A percentile compares a stretch with the other conserved stretches of the same genome.
phyloP scores from a whole-genome alignment of 2,329 filamentous ascomycete species.

The Penicillium vulpinum region DNA sequence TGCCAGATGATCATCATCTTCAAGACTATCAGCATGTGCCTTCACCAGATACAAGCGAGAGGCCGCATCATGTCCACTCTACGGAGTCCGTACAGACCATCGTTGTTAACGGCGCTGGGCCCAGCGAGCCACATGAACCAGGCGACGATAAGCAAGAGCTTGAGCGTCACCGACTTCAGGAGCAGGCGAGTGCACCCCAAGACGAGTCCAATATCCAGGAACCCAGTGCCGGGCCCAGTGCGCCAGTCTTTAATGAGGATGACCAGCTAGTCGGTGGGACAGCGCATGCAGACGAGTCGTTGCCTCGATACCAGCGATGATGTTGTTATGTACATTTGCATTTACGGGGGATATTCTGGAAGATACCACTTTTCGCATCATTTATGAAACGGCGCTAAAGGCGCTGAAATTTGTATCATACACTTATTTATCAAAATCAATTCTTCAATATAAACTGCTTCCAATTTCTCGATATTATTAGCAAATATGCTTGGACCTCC shows the following conservation, averaged over 20 bases:
- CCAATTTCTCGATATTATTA: background rate
- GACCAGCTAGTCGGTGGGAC: slow-evolving; percentile 46
- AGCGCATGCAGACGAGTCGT: slow-evolving; percentile 40
- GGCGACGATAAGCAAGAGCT: slow-evolving; percentile 78
- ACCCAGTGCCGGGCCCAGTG: slow-evolving; percentile 48
- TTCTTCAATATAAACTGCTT: background rate
- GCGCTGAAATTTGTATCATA: slow-evolving; percentile 26
- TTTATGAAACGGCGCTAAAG: slow-evolving; percentile 15
- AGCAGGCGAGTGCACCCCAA: slow-evolving; percentile 63
- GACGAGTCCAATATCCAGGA: slow-evolving; percentile 22
- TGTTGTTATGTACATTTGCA: slow-evolving; percentile 27
- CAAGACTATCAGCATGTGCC: slow-evolving; percentile 46
- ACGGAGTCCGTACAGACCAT: slow-evolving; percentile 35
- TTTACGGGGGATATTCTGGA: slow-evolving; percentile 32
- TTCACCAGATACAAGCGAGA: slow-evolving; percentile 20
- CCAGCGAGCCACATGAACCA: slow-evolving; percentile 36
- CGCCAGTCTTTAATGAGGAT: slow-evolving; percentile 60
- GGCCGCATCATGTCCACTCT: slow-evolving; percentile 28
- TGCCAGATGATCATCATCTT: slow-evolving; percentile 54
- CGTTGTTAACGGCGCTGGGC: slow-evolving; percentile 37
- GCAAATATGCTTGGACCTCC: background rate
- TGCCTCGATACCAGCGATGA: slow-evolving; percentile 49
- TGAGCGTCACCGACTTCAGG: slow-evolving; percentile 64
- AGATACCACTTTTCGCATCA: slow-evolving; percentile 37
- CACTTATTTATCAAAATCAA: slow-evolving; percentile 5